phyloP scores from a whole-genome alignment of 2,329 filamentous ascomycete genomes.

The Clarireedia paspali region DNA sequence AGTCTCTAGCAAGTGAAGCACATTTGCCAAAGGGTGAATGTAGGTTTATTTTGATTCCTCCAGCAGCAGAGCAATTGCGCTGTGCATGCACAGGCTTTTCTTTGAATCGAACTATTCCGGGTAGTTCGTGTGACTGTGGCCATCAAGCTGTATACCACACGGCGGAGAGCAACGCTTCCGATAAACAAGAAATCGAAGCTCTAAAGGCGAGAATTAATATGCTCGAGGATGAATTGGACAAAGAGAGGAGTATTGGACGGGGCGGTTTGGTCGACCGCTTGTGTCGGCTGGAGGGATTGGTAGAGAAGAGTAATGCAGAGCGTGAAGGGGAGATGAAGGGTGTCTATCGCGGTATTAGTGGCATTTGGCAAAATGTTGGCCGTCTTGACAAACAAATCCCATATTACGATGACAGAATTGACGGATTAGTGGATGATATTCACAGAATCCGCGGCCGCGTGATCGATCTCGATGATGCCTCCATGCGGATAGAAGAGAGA shows the following conservation, averaged over 20 bases:
- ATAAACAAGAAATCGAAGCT: slow-evolving; percentile 40
- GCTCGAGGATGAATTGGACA: slow-evolving; percentile 38
- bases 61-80: slow-evolving; percentile 49
- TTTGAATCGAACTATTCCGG: slow-evolving; percentile 44
- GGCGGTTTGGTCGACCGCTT: slow-evolving; percentile 22
- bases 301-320: slow-evolving; percentile 46
- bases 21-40: slow-evolving; percentile 50
- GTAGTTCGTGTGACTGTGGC: slow-evolving; percentile 50
- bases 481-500: slow-evolving; percentile 29
- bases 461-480: slow-evolving; percentile 29
- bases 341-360: slow-evolving; percentile 47
- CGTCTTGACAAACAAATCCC: slow-evolving; percentile 42
- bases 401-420: slow-evolving; percentile 47
- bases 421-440: slow-evolving; percentile 38
- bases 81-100: slow-evolving; percentile 52
- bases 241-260: slow-evolving; percentile 27
- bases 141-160: slow-evolving; percentile 54
- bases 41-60: slow-evolving; percentile 49
- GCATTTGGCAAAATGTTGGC: slow-evolving; percentile 43
- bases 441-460: slow-evolving; percentile 25
- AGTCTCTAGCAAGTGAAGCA: slow-evolving; percentile 31
- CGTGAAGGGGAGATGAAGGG: slow-evolving; percentile 44
- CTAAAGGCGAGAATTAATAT: slow-evolving; percentile 39
- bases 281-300: slow-evolving; percentile 43
- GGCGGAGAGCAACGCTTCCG: slow-evolving; percentile 36